These are phyloP conservation scores for Talaromyces sp. DNA, from an alignment of 2,329 filamentous ascomycete species.

Conservation along the genomic window DNA sequence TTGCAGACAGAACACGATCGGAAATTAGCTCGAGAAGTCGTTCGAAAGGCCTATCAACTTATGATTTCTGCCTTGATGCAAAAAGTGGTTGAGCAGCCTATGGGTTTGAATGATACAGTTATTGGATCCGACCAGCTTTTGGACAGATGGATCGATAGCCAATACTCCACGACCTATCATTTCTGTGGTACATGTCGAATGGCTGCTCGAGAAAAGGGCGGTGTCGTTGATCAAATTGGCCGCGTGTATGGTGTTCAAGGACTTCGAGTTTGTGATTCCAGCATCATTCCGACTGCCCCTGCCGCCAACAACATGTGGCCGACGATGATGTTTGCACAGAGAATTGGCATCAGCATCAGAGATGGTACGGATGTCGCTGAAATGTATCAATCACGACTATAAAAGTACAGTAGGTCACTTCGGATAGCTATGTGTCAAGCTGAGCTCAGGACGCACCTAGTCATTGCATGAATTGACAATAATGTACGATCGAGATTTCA, in stretches of 20 bases:
- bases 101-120: conserved; percentile 11
- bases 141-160: conserved; percentile 18
- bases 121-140: conserved; percentile 16
- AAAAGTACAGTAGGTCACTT: no score
- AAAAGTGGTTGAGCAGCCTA: conserved; percentile 17
- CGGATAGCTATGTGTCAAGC: no score
- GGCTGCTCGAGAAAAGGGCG: conserved; percentile 16
- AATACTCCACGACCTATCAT: conserved; percentile 21
- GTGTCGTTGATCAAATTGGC: conserved; percentile 21
- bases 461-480: no score
- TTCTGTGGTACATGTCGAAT: conserved; percentile 20
- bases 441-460: no score
- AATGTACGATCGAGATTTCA: no score
- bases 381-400: background rate
- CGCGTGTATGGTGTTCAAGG: conserved; percentile 19
- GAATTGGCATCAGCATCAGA: conserved; percentile 17
- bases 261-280: conserved; percentile 21
- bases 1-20: conserved; percentile 25
- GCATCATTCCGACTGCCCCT: conserved; percentile 20
- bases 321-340: conserved; percentile 20
- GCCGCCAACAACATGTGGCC: conserved; percentile 21
- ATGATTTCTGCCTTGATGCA: conserved; percentile 20
- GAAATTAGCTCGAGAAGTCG: conserved; percentile 25
- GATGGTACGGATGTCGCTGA: conserved; percentile 13
- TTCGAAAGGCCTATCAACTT: conserved; percentile 18